Conservation (phyloP, 2,329 filamentous ascomycete species). For the Pestalotiopsis sp. region DNA sequence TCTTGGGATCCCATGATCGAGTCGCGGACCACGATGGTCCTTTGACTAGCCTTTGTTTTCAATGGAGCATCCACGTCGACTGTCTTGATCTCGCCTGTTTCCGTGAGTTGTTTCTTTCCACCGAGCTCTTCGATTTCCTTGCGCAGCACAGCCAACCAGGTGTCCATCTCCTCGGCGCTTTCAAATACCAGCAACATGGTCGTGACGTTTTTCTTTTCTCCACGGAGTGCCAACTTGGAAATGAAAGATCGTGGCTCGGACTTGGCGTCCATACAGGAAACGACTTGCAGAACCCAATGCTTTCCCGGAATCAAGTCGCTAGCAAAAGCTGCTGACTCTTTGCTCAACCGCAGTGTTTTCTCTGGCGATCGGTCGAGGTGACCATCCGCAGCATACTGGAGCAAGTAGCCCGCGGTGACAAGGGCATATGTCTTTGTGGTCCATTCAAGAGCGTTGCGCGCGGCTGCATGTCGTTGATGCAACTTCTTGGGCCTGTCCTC, state of each 20-base stretch:
- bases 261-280: conserved; percentile 62
- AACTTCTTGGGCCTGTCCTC: conserved; percentile 46
- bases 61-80: conserved; percentile 36
- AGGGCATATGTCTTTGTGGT: conserved; percentile 73
- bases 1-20: conserved; percentile 39
- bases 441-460: conserved; percentile 58
- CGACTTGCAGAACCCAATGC: conserved; percentile 79
- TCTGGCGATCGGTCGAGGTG: conserved; percentile 72
- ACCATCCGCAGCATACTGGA: conserved; percentile 74
- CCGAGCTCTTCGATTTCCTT: conserved; percentile 70
- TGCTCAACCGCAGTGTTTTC: conserved; percentile 70
- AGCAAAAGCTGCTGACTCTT: conserved; percentile 76
- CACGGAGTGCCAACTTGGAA: conserved; percentile 63
- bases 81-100: conserved; percentile 54
- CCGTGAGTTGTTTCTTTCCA: conserved; percentile 62
- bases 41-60: conserved; percentile 43
- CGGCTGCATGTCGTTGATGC: conserved; percentile 42
- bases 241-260: conserved; percentile 62
- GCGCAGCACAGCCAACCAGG: conserved; percentile 69
- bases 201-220: conserved; percentile 56
- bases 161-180: conserved; percentile 71
- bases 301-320: conserved; percentile 78
- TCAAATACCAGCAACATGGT: conserved; percentile 75
- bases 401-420: conserved; percentile 67
- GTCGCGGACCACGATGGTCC: conserved; percentile 48